A percentile compares a stretch with the other conserved stretches of the same genome.
These are phyloP conservation scores for Phytophthora citrophthora DNA, from an alignment of 352 stramenopile species.

Conservation along the genomic window DNA sequence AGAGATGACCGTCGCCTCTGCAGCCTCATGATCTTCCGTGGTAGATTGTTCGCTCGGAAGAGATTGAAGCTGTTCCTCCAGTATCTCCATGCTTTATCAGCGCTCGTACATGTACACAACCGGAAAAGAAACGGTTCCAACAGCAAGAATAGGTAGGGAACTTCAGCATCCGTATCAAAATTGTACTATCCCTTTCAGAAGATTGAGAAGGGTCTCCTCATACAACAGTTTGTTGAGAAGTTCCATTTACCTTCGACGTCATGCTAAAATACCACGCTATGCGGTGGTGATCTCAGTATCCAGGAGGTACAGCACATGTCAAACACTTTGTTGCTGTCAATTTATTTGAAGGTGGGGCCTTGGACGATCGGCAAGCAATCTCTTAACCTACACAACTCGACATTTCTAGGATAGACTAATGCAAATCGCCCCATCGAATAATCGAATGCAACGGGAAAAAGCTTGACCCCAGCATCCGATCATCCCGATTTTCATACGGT, in stretches of 20 bases:
- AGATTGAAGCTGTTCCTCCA: conserved; percentile 10
- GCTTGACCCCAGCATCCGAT: not conserved
- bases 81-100: conserved; percentile 23
- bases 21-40: conserved; percentile 13
- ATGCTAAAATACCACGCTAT: too few relatives aligned
- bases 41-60: conserved; percentile 6
- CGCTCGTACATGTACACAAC: conserved; percentile 6
- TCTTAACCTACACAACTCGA: not conserved
- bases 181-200: too few relatives aligned
- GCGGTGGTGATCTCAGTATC: too few relatives aligned
- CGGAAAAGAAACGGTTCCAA: conserved; percentile 15
- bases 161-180: too few relatives aligned
- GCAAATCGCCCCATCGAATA: not conserved
- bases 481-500: not conserved
- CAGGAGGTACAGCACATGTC: not conserved
- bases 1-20: conserved; percentile 24
- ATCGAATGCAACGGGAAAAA: not conserved
- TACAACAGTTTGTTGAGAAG: too few relatives aligned
- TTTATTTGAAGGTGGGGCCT: not conserved
- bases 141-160: conserved; percentile 23
- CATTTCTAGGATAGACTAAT: not conserved
- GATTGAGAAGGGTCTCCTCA: too few relatives aligned
- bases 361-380: not conserved
- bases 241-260: too few relatives aligned
- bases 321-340: not conserved